phyloP scores from a whole-genome alignment of 2,329 filamentous ascomycete species.

The Alternaria gaisen region DNA sequence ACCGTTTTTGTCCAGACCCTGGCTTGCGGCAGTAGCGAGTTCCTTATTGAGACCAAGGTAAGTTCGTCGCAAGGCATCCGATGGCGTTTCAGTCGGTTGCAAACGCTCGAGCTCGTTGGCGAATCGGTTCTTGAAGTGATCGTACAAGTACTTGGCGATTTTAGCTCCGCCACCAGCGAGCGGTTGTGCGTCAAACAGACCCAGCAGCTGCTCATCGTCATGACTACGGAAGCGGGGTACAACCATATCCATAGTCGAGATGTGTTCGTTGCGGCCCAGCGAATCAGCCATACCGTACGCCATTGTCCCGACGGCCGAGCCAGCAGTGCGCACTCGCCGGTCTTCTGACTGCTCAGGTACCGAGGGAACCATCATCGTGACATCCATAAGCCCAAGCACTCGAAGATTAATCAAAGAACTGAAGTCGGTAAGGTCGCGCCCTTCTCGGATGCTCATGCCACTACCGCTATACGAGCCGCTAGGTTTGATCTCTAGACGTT shows the following conservation, averaged over 20 bases:
- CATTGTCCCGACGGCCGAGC: conserved; percentile 88
- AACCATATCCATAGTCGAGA: conserved; percentile 95
- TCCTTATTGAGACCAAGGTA: conserved; percentile 95
- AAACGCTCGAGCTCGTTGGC: conserved; percentile 80
- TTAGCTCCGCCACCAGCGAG: conserved; percentile 89
- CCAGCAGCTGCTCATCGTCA: conserved; percentile 87
- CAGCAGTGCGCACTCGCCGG: conserved; percentile 92
- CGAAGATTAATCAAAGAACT: conserved; percentile 82
- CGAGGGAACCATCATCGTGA: conserved; percentile 90
- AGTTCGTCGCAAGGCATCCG: conserved; percentile 83
- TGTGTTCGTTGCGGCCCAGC: conserved; percentile 88
- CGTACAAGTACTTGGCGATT: conserved; percentile 94
- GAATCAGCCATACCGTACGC: conserved; percentile 98
- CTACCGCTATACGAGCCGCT: conserved; percentile 65
- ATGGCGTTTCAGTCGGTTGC: conserved; percentile 75
- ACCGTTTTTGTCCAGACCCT: conserved; percentile 74
- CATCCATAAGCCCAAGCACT: conserved; percentile 95
- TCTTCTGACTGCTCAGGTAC: conserved; percentile 97
- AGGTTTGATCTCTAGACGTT: conserved; percentile 87
- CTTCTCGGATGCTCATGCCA: conserved; percentile 58
- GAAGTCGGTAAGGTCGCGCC: conserved; percentile 87
- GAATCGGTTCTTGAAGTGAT: conserved; percentile 91
- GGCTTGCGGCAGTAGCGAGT: conserved; percentile 82
- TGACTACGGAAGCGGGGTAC: conserved; percentile 90
- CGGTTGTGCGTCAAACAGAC: conserved; percentile 96